Percentiles rank a stretch among this genome's conserved stretches.
These are phyloP conservation scores for Blastobotrys petasosporus DNA, from an alignment of 1,139 yeast species.

Conservation along the genomic window DNA sequence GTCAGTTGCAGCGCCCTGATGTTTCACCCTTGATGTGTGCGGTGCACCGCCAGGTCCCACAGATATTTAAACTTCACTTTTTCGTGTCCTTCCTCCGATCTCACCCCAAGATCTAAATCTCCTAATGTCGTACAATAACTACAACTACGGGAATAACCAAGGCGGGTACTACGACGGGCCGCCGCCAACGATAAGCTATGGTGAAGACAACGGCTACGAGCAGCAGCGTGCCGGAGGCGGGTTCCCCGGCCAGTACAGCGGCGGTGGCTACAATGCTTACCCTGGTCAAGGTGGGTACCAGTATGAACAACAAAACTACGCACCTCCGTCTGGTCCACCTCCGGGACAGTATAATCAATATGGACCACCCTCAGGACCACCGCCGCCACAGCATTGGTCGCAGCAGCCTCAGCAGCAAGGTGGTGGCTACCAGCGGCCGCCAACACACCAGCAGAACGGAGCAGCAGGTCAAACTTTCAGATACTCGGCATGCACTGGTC, in stretches of 20 bases:
- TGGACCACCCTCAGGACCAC: conserved; percentile 31
- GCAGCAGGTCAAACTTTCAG: conserved; percentile 41
- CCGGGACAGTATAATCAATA: conserved; percentile 23
- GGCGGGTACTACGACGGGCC: conserved; percentile 8
- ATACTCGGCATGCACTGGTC: conserved; percentile 72
- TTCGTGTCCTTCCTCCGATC: too few species aligned
- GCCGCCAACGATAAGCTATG: conserved; percentile 6
- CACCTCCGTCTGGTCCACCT: conserved; percentile 24
- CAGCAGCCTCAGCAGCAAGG: conserved; percentile 16
- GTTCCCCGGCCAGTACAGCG: conserved; percentile 27
- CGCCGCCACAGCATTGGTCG: conserved; percentile 22
- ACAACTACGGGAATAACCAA: conserved; percentile 6
- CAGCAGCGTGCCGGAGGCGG: conserved; percentile 2
- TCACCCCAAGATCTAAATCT: too few species aligned
- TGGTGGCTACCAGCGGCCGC: conserved; percentile 27
- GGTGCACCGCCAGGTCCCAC: too few species aligned
- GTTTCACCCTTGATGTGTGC: too few species aligned
- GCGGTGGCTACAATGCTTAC: conserved; percentile 18
- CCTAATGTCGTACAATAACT: neutral
- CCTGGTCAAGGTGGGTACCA: conserved; percentile 14
- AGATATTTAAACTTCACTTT: too few species aligned
- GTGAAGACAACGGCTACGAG: neutral
- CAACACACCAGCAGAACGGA: conserved; percentile 35
- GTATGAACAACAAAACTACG: conserved; percentile 5
- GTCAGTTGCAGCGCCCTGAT: too few species aligned